Conservation (phyloP, 768 basidiomycete genomes). For the Scleroderma citrinum region DNA sequence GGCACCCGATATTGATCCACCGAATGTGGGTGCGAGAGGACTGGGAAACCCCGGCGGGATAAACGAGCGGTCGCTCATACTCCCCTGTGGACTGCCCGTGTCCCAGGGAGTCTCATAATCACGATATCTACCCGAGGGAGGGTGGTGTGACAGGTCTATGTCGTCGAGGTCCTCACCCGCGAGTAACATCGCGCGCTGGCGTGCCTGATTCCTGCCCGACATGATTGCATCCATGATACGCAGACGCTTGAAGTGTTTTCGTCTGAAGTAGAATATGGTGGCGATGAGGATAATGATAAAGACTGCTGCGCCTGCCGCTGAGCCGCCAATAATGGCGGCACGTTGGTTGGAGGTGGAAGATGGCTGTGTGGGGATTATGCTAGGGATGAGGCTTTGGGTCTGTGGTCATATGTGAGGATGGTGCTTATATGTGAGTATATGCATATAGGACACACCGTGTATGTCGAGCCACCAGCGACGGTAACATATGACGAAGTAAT, state of each 20-base stretch:
- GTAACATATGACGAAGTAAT: slow-evolving; percentile 18
- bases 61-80: not conserved
- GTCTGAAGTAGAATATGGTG: slow-evolving; percentile 33
- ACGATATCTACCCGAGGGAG: slow-evolving; percentile 10
- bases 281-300: slow-evolving; percentile 33
- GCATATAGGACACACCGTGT: slow-evolving; percentile 13
- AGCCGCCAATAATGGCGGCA: slow-evolving; percentile 38
- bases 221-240: slow-evolving; percentile 26
- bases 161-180: slow-evolving; percentile 22
- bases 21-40: too few relatives aligned
- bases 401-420: not conserved
- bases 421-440: not conserved
- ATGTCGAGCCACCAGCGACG: slow-evolving; percentile 8
- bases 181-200: slow-evolving; percentile 16
- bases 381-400: slow-evolving; percentile 12
- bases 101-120: slow-evolving; percentile 22
- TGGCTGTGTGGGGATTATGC: slow-evolving; percentile 8
- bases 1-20: too few relatives aligned
- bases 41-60: not conserved
- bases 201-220: slow-evolving; percentile 14
- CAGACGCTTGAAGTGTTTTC: slow-evolving; percentile 31
- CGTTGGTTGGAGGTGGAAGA: slow-evolving; percentile 16
- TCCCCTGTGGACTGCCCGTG: not conserved
- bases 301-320: slow-evolving; percentile 33
- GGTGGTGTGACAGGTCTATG: not conserved